These are phyloP conservation scores for Cadophora luteo-olivacea DNA, from an alignment of 2,329 filamentous ascomycete species.

Conservation along the genomic window DNA sequence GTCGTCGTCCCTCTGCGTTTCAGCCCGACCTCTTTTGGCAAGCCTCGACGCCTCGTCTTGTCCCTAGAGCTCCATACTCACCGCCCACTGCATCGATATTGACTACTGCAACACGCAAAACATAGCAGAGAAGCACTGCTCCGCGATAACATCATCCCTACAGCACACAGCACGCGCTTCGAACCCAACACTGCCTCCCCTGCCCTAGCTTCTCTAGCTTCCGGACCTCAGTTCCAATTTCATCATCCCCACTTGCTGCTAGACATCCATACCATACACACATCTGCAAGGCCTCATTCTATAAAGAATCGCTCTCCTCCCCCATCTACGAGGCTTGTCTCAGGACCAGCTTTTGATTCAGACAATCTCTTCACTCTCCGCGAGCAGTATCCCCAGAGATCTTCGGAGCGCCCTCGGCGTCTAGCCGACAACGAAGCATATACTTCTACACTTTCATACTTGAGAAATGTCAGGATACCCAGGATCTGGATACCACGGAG, in stretches of 20 bases:
- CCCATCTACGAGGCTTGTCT: conserved; percentile 25
- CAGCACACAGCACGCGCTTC: neutral
- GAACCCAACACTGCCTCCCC: conserved; percentile 23
- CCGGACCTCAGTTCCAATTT: conserved; percentile 20
- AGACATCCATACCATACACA: conserved; percentile 23
- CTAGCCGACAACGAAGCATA: conserved; percentile 27
- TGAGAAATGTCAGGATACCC: conserved; percentile 69
- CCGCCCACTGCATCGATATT: conserved; percentile 8
- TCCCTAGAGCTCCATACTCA: conserved; percentile 4
- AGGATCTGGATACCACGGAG: conserved; percentile 57
- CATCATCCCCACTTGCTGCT: conserved; percentile 32
- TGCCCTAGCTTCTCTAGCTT: conserved; percentile 26
- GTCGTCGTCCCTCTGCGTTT: neutral
- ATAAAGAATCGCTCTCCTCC: conserved; percentile 35
- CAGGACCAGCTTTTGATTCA: conserved; percentile 23
- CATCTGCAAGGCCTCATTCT: conserved; percentile 25
- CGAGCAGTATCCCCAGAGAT: conserved; percentile 9
- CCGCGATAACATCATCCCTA: conserved; percentile 16
- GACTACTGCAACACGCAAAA: conserved; percentile 18
- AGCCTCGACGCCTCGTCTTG: neutral
- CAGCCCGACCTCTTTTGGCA: conserved; percentile 22
- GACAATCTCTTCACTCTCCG: conserved; percentile 14
- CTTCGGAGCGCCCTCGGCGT: conserved; percentile 33
- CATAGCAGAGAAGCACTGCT: conserved; percentile 7
- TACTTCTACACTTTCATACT: conserved; percentile 15